Base-by-base conservation (phyloP, 495 filamentous ascomycete genomes). In the Massariosphaeria phaeospora region DNA sequence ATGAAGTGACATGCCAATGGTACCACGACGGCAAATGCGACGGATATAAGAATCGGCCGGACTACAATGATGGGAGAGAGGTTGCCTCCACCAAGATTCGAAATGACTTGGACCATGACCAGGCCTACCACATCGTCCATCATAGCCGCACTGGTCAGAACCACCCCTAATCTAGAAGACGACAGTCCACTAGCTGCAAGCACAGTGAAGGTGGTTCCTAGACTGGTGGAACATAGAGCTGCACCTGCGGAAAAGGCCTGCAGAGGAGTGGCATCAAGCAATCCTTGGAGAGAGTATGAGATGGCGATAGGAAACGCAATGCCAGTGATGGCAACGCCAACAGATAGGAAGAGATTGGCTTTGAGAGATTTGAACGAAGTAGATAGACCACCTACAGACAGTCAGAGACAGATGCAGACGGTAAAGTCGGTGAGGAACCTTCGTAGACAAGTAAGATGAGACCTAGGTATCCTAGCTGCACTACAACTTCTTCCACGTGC, bases 71-170 rank as follows among this genome's bases (percentile, higher is more conserved):
- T 46, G 0, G 70, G 64, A 34, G 63, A 66, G 48, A 82, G 66
- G 0, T 67, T 67, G 1, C 57, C 45, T n/a, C n/a, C n/a, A 4
- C 59, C 66, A 11, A 82, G 66, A 43, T 75, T 77, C 1, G 76
- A 72, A 20, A 81, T 77, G 26, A 88, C 74, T 59, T 87, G 80
- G 17, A 89, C 82, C 77, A 91, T 84, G 1, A 93, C 78, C n/a
- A 93, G 68, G 0, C 88, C 87, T 13, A 86, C 76, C 1, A 93
- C 84, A 70, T 91, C 88, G 67, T 93, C 88, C 61, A 95, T 75
- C 77, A 93, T 85, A 17, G 86, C 89, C 2, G 85, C 86, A 49
- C 79, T 81, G 9, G 77, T 76, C 0, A 89, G 76, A 0, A 93
- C 82, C 0, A 78, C 77, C 0, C 88, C 88, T 1, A 91, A 67